These are phyloP conservation scores for Pichia sp. DNA, from an alignment of 1,139 yeast species.

Conservation along the genomic window DNA sequence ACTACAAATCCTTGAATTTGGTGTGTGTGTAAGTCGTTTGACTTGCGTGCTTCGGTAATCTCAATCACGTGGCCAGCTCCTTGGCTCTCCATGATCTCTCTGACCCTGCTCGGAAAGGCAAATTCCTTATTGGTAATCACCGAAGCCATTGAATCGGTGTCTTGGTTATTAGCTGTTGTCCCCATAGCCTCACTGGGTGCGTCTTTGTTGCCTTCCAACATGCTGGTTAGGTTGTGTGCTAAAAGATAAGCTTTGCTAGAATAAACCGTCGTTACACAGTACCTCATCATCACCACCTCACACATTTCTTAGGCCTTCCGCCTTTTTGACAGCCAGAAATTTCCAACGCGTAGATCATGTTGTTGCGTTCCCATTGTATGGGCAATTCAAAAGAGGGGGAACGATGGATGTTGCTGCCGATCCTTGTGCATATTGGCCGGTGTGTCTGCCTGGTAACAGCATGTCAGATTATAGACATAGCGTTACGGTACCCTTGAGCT, in stretches of 20 bases:
- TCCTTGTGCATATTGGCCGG: not conserved
- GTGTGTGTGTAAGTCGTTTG: slow-evolving; percentile 61
- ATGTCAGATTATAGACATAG: not conserved
- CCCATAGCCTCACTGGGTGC: not conserved
- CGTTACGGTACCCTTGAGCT: not conserved
- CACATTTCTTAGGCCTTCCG: not conserved
- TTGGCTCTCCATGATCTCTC: slow-evolving; percentile 32
- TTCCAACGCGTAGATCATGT: not conserved
- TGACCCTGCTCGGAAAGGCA: slow-evolving; percentile 32
- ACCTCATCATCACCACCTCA: not conserved
- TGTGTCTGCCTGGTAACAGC: not conserved
- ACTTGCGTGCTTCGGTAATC: slow-evolving; percentile 73
- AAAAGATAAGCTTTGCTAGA: no score
- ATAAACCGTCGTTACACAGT: not conserved
- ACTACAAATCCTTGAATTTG: slow-evolving; percentile 56
- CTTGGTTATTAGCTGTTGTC: not conserved
- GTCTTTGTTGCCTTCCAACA: not conserved
- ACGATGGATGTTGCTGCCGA: no score
- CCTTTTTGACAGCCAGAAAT: not conserved
- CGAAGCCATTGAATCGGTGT: slow-evolving; percentile 20
- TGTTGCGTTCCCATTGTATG: no score
- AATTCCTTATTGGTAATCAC: slow-evolving; percentile 22
- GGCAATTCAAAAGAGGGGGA: no score
- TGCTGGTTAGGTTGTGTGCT: not conserved
- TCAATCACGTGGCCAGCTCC: slow-evolving; percentile 38